Percentiles rank a stretch among this genome's conserved stretches.
phyloP scores from a whole-genome alignment of 2,329 filamentous ascomycete genomes.

The Aspergillus hiratsukae region DNA sequence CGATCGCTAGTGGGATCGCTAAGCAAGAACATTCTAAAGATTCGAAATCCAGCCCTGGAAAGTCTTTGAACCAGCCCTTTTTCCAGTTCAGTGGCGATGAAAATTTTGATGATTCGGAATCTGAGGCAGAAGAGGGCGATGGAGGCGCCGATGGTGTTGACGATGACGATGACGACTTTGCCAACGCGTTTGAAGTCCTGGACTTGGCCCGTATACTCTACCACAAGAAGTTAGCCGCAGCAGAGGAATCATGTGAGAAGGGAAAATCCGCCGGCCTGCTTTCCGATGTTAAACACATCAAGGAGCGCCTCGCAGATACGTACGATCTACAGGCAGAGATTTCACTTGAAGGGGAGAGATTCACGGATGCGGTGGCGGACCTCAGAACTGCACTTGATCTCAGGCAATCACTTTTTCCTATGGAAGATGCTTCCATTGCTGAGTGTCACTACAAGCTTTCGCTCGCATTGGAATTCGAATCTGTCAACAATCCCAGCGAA shows the following conservation, averaged over 20 bases:
- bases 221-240: conserved; percentile 50
- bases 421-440: conserved; percentile 79
- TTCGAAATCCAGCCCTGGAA: conserved; percentile 9
- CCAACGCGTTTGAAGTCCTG: conserved; percentile 59
- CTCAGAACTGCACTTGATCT: conserved; percentile 71
- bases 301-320: conserved; percentile 85
- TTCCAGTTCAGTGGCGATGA: conserved; percentile 95
- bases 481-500: conserved; percentile 53
- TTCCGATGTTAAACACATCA: conserved; percentile 56
- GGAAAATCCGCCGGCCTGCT: conserved; percentile 44
- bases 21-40: conserved; percentile 13
- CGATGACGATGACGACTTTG: conserved; percentile 62
- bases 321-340: conserved; percentile 94
- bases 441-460: conserved; percentile 97
- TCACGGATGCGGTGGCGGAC: conserved; percentile 80
- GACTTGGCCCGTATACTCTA: conserved; percentile 60
- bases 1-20: conserved; percentile 20
- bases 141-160: conserved; percentile 48
- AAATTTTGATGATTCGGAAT: conserved; percentile 78
- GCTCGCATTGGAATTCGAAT: conserved; percentile 88
- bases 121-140: conserved; percentile 44
- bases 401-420: conserved; percentile 72
- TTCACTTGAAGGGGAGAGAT: conserved; percentile 93
- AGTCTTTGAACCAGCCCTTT: conserved; percentile 53
- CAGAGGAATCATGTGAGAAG: conserved; percentile 44